phyloP scores from a whole-genome alignment of 1,139 yeast species.

The Yamadazyma atlantica region DNA sequence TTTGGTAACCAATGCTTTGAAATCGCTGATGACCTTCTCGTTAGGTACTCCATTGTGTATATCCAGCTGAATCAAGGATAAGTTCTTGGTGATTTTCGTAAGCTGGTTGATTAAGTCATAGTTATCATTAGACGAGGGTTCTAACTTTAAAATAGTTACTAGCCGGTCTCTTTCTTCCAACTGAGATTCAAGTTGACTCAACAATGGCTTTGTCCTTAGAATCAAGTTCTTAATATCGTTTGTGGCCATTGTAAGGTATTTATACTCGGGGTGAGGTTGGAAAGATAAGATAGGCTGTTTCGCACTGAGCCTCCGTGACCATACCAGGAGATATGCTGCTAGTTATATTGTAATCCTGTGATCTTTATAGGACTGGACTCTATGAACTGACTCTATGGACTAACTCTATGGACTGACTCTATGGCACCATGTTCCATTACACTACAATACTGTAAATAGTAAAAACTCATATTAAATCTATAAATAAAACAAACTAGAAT shows the following conservation, averaged over 20 bases:
- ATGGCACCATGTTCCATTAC: too few species aligned
- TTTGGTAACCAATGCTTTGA: constrained; percentile 17
- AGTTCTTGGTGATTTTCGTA: constrained; percentile 30
- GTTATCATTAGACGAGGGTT: constrained; percentile 55
- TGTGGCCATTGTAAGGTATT: constrained; percentile 4
- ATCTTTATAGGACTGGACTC: too few species aligned
- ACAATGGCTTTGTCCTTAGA: constrained; percentile 9
- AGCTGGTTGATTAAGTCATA: constrained; percentile 49
- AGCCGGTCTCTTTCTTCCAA: constrained; percentile 55
- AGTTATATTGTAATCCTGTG: too few species aligned
- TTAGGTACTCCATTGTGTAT: constrained; percentile 15
- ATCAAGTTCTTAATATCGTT: constrained; percentile 11
- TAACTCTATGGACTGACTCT: too few species aligned
- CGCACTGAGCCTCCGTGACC: too few species aligned
- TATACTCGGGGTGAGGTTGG: too few species aligned
- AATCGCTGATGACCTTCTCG: constrained; percentile 12
- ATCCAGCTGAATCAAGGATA: constrained; percentile 36
- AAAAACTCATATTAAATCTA: too few species aligned
- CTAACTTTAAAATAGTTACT: constrained; percentile 37
- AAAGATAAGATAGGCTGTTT: background rate
- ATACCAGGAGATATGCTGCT: too few species aligned
- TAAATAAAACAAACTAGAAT: too few species aligned
- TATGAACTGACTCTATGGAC: too few species aligned
- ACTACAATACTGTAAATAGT: too few species aligned
- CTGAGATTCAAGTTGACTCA: constrained; percentile 40